Evolutionary conservation across 805 yeast species (phyloP).

Genomic region (Ogataea pini): DNA sequence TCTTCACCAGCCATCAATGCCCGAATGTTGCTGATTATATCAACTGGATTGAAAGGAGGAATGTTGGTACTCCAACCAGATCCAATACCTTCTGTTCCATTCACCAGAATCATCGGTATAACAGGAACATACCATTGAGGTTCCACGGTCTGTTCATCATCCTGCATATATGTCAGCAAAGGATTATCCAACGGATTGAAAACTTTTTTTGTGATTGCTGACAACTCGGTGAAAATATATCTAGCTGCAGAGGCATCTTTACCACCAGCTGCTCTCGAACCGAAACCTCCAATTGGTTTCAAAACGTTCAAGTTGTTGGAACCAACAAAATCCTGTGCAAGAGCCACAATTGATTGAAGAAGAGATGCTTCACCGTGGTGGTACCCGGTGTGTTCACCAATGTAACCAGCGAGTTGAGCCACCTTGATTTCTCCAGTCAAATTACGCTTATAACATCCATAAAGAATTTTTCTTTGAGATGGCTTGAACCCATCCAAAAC

Average conservation of each 20-base stretch:
- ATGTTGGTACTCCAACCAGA: conserved; percentile 97
- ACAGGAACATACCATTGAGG: conserved; percentile 95
- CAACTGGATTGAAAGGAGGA: conserved; percentile 87
- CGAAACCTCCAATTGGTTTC: conserved; percentile 92
- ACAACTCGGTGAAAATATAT: conserved; percentile 87
- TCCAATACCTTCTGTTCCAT: conserved; percentile 98
- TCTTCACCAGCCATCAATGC: conserved; percentile 74
- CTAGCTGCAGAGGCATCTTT: conserved; percentile 98
- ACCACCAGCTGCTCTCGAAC: conserved; percentile 96
- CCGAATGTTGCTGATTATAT: conserved; percentile 72
- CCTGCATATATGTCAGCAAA: conserved; percentile 75
- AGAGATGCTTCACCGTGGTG: conserved; percentile 94
- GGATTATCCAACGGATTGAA: conserved; percentile 83
- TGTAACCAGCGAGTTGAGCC: conserved; percentile 86
- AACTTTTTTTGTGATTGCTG: conserved; percentile 69
- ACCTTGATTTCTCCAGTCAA: conserved; percentile 80
- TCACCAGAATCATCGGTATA: conserved; percentile 91
- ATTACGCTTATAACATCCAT: conserved; percentile 82
- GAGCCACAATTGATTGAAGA: conserved; percentile 84
- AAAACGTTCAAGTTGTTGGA: conserved; percentile 83
- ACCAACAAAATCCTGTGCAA: conserved; percentile 95
- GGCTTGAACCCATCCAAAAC: conserved; percentile 95
- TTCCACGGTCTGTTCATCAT: conserved; percentile 91
- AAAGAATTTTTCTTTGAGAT: conserved; percentile 92
- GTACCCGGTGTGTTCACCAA: conserved; percentile 85